A percentile compares a stretch with the other conserved stretches of the same genome.
Conservation (phyloP, 352 stramenopile species). For the Globisporangium spiculum region DNA sequence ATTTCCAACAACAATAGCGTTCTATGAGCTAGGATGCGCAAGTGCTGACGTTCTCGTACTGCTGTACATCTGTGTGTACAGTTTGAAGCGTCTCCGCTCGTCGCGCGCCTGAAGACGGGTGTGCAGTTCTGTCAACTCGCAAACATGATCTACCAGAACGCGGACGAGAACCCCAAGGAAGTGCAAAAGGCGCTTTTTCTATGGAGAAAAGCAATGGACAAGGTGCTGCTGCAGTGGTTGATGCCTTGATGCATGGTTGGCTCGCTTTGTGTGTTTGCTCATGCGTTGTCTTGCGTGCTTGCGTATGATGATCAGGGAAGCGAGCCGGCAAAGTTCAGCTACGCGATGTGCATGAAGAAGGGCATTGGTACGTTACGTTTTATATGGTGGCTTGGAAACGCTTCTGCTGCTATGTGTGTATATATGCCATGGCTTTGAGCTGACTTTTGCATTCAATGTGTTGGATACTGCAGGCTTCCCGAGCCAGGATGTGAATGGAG, state of each 20-base stretch:
- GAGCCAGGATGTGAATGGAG: slow-evolving; percentile 46
- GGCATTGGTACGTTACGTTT: slow-evolving; percentile 40
- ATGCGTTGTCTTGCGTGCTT: not conserved
- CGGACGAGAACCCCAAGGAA: slow-evolving; percentile 49
- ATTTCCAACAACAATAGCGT: no score
- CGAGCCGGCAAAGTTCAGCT: slow-evolving; percentile 83
- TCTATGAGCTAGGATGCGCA: not conserved
- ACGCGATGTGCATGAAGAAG: slow-evolving; percentile 80
- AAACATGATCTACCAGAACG: slow-evolving; percentile 86
- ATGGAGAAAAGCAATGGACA: slow-evolving; percentile 83
- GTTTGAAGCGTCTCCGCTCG: slow-evolving; percentile 68
- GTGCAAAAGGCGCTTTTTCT: slow-evolving; percentile 72
- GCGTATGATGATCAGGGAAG: slow-evolving; percentile 39
- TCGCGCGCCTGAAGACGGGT: slow-evolving; percentile 49
- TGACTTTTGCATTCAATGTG: not conserved
- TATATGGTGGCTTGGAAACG: not conserved
- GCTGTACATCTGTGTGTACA: slow-evolving; percentile 14
- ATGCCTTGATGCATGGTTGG: not conserved
- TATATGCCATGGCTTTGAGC: not conserved
- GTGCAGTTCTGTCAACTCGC: slow-evolving; percentile 65
- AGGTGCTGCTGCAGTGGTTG: slow-evolving; percentile 24
- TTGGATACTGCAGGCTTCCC: slow-evolving; percentile 36
- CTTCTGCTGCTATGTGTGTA: not conserved
- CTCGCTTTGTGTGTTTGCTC: not conserved
- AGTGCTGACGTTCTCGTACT: not conserved